Percentiles rank a stretch among this genome's conserved stretches.
phyloP scores from a whole-genome alignment of 2,329 filamentous ascomycete species.

The Neonectria magnoliae region DNA sequence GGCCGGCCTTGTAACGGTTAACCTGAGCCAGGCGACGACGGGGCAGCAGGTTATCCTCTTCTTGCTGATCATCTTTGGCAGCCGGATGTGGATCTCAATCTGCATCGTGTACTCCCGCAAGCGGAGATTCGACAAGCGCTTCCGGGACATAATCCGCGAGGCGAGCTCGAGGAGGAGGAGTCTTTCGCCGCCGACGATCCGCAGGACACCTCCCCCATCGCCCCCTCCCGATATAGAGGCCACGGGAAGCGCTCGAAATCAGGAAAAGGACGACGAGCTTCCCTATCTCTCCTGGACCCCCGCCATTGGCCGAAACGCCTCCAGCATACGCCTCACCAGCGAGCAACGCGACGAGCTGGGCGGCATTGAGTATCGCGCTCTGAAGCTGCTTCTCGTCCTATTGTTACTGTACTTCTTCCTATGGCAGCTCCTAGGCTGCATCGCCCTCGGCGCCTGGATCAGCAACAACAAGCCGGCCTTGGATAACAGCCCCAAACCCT shows the following conservation, averaged over 20 bases:
- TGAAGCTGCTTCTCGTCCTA: conserved; percentile 3
- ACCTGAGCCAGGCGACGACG: not conserved
- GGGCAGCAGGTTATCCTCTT: not conserved
- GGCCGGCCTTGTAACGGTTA: not conserved
- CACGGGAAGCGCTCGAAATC: too few species aligned
- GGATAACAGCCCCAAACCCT: not conserved
- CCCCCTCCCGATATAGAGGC: too few species aligned
- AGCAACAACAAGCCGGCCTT: not conserved
- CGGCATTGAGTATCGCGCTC: conserved; percentile 8
- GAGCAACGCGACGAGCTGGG: conserved; percentile 1
- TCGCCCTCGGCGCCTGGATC: conserved; percentile 6
- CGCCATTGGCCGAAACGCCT: not conserved
- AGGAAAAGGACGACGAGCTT: not conserved
- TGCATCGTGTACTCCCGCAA: not conserved
- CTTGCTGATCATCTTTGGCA: not conserved
- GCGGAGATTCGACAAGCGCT: not conserved
- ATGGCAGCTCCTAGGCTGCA: not conserved
- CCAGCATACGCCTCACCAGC: not conserved
- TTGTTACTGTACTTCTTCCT: conserved; percentile 4
- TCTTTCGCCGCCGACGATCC: too few species aligned
- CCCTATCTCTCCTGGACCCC: not conserved
- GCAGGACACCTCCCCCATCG: too few species aligned
- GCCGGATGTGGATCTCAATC: not conserved
- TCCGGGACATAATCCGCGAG: not conserved
- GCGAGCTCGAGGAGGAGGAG: not conserved